Evolutionary conservation across 257 asterid genomes (phyloP).

Genomic region (Ballota nigra): DNA sequence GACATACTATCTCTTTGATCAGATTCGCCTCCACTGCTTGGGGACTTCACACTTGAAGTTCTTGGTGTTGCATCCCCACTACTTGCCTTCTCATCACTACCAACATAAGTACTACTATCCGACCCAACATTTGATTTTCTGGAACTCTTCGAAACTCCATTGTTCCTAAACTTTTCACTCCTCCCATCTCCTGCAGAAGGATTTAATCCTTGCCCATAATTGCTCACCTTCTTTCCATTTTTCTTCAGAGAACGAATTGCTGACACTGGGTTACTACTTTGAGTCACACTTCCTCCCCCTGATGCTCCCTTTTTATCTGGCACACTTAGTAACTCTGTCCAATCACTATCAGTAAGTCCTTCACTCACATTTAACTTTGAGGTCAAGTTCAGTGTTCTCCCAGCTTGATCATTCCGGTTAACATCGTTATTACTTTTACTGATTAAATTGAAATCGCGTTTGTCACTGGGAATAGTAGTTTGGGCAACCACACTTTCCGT

Average conservation of each 20-base stretch:
- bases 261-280: conserved; percentile 40
- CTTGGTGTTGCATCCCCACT: conserved; percentile 41
- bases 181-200: conserved; percentile 33
- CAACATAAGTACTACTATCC: conserved; percentile 43
- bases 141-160: conserved; percentile 43
- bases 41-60: conserved; percentile 40
- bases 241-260: conserved; percentile 39
- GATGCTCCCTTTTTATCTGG: conserved; percentile 50
- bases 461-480: conserved; percentile 20
- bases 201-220: conserved; percentile 43
- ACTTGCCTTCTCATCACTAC: conserved; percentile 43
- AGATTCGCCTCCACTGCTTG: conserved; percentile 42
- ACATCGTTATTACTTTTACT: conserved; percentile 39
- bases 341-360: conserved; percentile 72
- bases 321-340: conserved; percentile 86
- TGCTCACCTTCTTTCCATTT: conserved; percentile 46
- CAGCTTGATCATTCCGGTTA: conserved; percentile 42
- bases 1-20: conserved; percentile 31
- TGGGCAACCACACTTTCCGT: conserved; percentile 33
- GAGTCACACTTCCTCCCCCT: conserved; percentile 27
- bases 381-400: conserved; percentile 30
- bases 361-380: conserved; percentile 37
- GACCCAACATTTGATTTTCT: conserved; percentile 42
- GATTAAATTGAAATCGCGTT: conserved; percentile 32
- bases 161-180: conserved; percentile 41